phyloP scores from a whole-genome alignment of 352 stramenopile genomes.

The Globisporangium recalcitrans region DNA sequence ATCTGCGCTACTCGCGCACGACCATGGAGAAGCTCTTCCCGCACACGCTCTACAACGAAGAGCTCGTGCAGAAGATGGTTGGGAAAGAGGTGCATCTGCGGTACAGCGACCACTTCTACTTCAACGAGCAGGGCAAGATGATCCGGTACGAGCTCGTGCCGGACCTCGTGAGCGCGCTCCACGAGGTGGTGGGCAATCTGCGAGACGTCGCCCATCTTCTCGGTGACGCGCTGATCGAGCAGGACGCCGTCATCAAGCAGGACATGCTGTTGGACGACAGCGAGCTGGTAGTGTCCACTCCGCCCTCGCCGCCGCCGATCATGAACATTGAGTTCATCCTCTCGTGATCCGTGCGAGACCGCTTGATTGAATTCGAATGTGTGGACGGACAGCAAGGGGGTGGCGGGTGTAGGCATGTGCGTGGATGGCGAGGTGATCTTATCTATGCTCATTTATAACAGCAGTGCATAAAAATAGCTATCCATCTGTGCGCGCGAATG shows the following conservation, averaged over 20 bases:
- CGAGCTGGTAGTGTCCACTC: not conserved
- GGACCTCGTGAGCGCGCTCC: conserved; percentile 31
- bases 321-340: conserved; percentile 28
- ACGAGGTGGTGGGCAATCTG: conserved; percentile 32
- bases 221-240: conserved; percentile 25
- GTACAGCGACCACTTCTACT: conserved; percentile 41
- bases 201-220: conserved; percentile 35
- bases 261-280: conserved; percentile 10
- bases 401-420: not conserved
- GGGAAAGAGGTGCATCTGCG: conserved; percentile 35
- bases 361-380: too few species aligned
- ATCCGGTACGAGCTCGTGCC: conserved; percentile 28
- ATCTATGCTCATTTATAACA: not conserved
- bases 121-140: conserved; percentile 26
- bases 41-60: conserved; percentile 24
- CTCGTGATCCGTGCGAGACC: conserved; percentile 10
- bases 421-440: not conserved
- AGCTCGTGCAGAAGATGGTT: conserved; percentile 41
- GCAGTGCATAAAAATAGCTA: not conserved
- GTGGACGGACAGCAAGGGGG: not conserved
- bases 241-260: conserved; percentile 22
- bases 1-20: conserved; percentile 39
- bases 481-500: too few species aligned
- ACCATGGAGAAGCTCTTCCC: conserved; percentile 51
- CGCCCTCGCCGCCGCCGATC: not conserved